Percentiles rank a stretch among this genome's conserved stretches.
Evolutionary conservation across 1,284 basidiomycete genomes (phyloP).

Genomic region (Trametes polyzona): DNA sequence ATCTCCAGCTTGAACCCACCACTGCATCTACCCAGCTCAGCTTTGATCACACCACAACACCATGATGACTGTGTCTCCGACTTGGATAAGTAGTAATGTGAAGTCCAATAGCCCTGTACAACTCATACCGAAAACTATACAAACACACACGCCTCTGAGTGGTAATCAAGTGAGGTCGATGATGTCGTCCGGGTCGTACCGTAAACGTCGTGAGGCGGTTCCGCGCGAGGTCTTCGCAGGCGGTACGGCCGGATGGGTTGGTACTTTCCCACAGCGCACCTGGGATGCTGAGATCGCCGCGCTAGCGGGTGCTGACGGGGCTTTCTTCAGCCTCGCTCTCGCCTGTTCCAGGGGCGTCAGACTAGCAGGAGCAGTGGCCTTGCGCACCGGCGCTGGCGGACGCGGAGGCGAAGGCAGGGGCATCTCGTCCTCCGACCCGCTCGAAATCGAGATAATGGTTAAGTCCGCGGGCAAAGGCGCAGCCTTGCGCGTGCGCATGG

Average conservation of each 20-base stretch:
- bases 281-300: background rate
- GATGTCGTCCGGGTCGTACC: conserved; percentile 31
- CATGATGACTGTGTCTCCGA: background rate
- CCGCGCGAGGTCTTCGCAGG: background rate
- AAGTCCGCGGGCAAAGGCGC: conserved; percentile 18
- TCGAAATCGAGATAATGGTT: conserved; percentile 39
- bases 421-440: conserved; percentile 32
- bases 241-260: too few relatives aligned
- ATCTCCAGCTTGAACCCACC: too few relatives aligned
- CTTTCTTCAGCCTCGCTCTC: conserved; percentile 7
- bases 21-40: too few relatives aligned
- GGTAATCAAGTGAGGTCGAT: conserved; percentile 46
- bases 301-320: background rate
- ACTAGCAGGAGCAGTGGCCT: background rate
- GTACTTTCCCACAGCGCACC: too few relatives aligned
- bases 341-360: conserved; percentile 26
- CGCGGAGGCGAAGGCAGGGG: too few relatives aligned
- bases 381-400: too few relatives aligned
- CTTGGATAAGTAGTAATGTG: conserved; percentile 23
- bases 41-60: background rate
- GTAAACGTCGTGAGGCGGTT: conserved; percentile 8
- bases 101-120: too few relatives aligned
- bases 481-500: background rate
- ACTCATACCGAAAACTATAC: conserved; percentile 15
- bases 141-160: conserved; percentile 12